Evolutionary conservation across 2,329 filamentous ascomycete genomes (phyloP).

Genomic region (Aureobasidium sp.): DNA sequence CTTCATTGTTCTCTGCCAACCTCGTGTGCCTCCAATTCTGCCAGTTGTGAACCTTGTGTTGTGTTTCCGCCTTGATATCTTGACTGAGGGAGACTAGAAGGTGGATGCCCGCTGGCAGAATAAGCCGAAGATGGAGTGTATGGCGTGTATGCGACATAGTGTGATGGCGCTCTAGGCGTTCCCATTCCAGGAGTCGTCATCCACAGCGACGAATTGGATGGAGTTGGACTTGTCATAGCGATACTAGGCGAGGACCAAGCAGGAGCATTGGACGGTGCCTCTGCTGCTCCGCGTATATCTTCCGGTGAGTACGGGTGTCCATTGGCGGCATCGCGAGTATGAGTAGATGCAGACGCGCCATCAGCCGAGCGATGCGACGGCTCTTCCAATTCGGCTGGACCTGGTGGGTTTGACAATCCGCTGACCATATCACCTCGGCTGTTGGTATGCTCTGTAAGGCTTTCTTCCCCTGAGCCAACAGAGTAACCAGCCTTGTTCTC

Average conservation of each 20-base stretch:
- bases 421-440: background rate
- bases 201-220: conserved; percentile 6
- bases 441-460: background rate
- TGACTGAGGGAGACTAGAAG: background rate
- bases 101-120: background rate
- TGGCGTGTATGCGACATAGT: background rate
- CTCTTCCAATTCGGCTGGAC: background rate
- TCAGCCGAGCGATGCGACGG: background rate
- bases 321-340: background rate
- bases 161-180: background rate
- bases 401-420: background rate
- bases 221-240: background rate
- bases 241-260: background rate
- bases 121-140: background rate
- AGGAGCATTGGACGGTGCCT: background rate
- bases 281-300: conserved; percentile 2
- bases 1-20: background rate
- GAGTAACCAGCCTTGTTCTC: background rate
- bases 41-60: background rate
- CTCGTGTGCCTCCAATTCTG: conserved; percentile 4
- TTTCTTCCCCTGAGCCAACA: background rate
- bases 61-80: background rate
- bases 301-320: background rate
- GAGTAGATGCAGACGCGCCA: background rate
- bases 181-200: background rate